Conservation (phyloP, 805 yeast genomes). For the Kodamaea sagamina region DNA sequence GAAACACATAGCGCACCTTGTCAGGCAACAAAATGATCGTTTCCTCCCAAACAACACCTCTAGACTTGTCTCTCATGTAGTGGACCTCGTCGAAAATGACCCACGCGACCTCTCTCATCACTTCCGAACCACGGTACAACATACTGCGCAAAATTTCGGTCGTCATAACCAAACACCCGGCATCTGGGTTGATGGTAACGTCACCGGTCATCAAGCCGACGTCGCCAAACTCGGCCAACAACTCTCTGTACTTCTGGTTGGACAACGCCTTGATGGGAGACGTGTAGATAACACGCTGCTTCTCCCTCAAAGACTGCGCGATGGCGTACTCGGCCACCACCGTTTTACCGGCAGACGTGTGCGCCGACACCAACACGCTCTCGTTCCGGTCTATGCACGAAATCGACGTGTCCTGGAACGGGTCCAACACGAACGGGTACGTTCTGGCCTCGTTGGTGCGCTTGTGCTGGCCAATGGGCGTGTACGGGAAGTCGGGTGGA, state of each 20-base stretch:
- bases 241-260: conserved; percentile 90
- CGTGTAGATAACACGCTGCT: conserved; percentile 92
- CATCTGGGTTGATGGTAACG: conserved; percentile 97
- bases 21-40: conserved; percentile 94
- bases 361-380: conserved; percentile 95
- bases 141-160: conserved; percentile 96
- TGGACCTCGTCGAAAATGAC: conserved; percentile 98
- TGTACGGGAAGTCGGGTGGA: conserved; percentile 87
- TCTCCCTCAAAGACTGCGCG: conserved; percentile 88
- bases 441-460: conserved; percentile 77
- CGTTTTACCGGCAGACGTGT: conserved; percentile 96
- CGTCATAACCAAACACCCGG: conserved; percentile 97
- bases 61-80: conserved; percentile 95
- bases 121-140: conserved; percentile 96
- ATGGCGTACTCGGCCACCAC: conserved; percentile 97
- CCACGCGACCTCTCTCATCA: conserved; percentile 99
- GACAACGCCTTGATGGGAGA: conserved; percentile 95
- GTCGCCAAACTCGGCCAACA: conserved; percentile 90
- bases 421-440: conserved; percentile 92
- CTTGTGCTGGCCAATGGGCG: conserved; percentile 86
- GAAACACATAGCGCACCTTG: conserved; percentile 88
- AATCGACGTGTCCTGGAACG: conserved; percentile 95
- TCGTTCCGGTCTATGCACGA: conserved; percentile 95
- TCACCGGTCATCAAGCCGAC: conserved; percentile 99
- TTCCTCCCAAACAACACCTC: conserved; percentile 99